These are phyloP conservation scores for Cladosporium sp. DNA, from an alignment of 2,329 filamentous ascomycete species.

Conservation along the genomic window DNA sequence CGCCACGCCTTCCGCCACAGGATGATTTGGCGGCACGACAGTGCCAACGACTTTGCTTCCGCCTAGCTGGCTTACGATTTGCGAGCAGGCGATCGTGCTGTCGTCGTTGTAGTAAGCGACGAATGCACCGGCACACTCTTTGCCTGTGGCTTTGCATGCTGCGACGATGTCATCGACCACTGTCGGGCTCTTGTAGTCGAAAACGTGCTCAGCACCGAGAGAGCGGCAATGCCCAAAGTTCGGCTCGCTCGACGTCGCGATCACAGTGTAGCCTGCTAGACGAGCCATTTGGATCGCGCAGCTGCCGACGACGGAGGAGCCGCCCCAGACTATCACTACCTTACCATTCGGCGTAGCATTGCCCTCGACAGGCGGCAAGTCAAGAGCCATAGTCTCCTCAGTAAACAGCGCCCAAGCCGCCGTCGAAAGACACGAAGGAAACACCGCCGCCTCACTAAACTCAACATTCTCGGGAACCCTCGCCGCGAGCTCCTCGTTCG, in stretches of 20 bases:
- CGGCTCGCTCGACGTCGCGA: constrained; percentile 39
- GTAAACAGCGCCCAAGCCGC: constrained; percentile 28
- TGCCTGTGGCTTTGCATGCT: constrained; percentile 29
- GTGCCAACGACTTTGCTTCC: constrained; percentile 25
- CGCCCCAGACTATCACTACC: constrained; percentile 56
- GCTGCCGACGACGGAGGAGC: constrained; percentile 55
- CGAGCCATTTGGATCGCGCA: constrained; percentile 54
- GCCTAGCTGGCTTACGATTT: constrained; percentile 20
- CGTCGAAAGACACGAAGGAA: constrained; percentile 28
- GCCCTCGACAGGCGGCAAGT: constrained; percentile 23
- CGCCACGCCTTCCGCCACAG: background rate
- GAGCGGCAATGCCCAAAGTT: constrained; percentile 47
- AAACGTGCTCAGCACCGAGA: constrained; percentile 51
- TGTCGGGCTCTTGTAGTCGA: constrained; percentile 51
- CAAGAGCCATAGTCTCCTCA: constrained; percentile 21
- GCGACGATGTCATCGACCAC: constrained; percentile 34
- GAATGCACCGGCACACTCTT: constrained; percentile 26
- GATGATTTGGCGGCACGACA: constrained; percentile 21
- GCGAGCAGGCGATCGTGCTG: constrained; percentile 20
- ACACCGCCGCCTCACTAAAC: constrained; percentile 28
- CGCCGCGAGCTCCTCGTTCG: constrained; percentile 20
- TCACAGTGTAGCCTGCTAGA: constrained; percentile 48
- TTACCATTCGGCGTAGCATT: constrained; percentile 29
- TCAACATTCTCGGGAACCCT: constrained; percentile 28
- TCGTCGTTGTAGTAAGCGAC: constrained; percentile 43